A percentile compares a stretch with the other conserved stretches of the same genome.
These are phyloP conservation scores for Alternaria postmessia DNA, from an alignment of 2,329 filamentous ascomycete species.

Conservation along the genomic window DNA sequence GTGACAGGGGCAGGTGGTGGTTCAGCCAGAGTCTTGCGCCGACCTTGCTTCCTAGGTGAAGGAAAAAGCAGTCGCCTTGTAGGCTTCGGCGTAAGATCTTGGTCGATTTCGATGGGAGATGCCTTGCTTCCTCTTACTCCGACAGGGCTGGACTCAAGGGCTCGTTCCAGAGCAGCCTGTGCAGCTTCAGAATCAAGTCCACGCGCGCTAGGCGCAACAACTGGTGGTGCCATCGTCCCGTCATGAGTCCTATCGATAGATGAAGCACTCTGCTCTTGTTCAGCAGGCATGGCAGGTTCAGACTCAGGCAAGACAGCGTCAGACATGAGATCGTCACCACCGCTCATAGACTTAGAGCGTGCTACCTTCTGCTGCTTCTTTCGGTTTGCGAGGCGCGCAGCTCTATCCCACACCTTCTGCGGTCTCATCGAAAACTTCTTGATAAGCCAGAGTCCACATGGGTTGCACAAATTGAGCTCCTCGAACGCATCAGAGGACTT, in stretches of 20 bases:
- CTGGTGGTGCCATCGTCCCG: slow-evolving; percentile 23
- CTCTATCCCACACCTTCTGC: slow-evolving; percentile 76
- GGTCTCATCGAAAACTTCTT: slow-evolving; percentile 89
- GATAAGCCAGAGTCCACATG: slow-evolving; percentile 92
- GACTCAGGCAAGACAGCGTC: slow-evolving; percentile 44
- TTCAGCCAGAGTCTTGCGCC: slow-evolving; percentile 69
- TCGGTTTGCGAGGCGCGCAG: slow-evolving; percentile 52
- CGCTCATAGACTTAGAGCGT: slow-evolving; percentile 54
- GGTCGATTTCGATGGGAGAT: slow-evolving; percentile 59
- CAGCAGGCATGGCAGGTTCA: slow-evolving; percentile 29
- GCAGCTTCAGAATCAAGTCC: slow-evolving; percentile 27
- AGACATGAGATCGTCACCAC: slow-evolving; percentile 56
- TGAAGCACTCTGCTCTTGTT: slow-evolving; percentile 16
- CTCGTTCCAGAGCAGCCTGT: slow-evolving; percentile 57
- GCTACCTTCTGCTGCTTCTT: slow-evolving; percentile 39
- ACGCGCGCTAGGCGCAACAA: slow-evolving; percentile 8
- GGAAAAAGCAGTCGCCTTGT: slow-evolving; percentile 80
- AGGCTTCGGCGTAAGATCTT: slow-evolving; percentile 64
- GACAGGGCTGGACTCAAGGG: slow-evolving; percentile 69
- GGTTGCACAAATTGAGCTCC: slow-evolving; percentile 85
- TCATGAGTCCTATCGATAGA: slow-evolving; percentile 23
- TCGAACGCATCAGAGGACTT: slow-evolving; percentile 61
- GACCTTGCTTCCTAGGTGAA: slow-evolving; percentile 72
- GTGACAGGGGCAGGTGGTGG: slow-evolving; percentile 22
- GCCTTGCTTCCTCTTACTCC: slow-evolving; percentile 58